A percentile compares a stretch with the other conserved stretches of the same genome.
Conservation (phyloP, 805 yeast genomes). For the Teunomyces tritomae region DNA sequence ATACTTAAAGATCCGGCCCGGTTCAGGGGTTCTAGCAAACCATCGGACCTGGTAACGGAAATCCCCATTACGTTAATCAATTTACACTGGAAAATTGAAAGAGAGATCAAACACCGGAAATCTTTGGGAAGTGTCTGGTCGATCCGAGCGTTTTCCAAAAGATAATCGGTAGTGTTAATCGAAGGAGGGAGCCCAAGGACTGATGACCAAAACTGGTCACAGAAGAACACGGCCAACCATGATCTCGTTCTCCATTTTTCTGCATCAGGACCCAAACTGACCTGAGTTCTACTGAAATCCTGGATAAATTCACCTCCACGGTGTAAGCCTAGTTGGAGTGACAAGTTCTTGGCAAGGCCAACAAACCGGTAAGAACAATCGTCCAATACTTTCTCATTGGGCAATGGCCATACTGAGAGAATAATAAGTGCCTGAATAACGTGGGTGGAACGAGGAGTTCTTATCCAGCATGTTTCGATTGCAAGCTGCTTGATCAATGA, state of each 20-base stretch:
- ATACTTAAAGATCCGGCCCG: slow-evolving; percentile 79
- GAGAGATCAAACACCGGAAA: slow-evolving; percentile 67
- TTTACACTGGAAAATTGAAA: slow-evolving; percentile 81
- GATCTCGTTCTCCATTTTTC: slow-evolving; percentile 93
- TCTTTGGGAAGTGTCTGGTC: slow-evolving; percentile 65
- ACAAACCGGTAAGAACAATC: slow-evolving; percentile 88
- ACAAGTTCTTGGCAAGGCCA: slow-evolving; percentile 80
- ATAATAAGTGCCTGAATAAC: slow-evolving; percentile 86
- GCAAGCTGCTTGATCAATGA: slow-evolving; percentile 81
- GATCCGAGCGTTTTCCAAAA: slow-evolving; percentile 73
- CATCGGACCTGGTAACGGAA: slow-evolving; percentile 82
- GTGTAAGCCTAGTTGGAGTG: slow-evolving; percentile 85
- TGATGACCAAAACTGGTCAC: slow-evolving; percentile 90
- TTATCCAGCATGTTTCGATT: slow-evolving; percentile 87
- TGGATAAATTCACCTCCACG: slow-evolving; percentile 83
- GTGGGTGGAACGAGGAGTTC: slow-evolving; percentile 91
- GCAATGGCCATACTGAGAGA: slow-evolving; percentile 88
- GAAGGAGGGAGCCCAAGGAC: slow-evolving; percentile 85
- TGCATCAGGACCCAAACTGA: slow-evolving; percentile 76
- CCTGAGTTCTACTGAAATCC: slow-evolving; percentile 89
- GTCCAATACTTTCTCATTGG: slow-evolving; percentile 87
- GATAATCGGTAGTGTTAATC: slow-evolving; percentile 71
- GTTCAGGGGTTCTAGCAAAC: slow-evolving; percentile 77
- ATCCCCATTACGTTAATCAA: slow-evolving; percentile 84
- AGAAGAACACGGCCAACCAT: slow-evolving; percentile 84